Percentiles rank a stretch among this genome's conserved stretches.
phyloP scores from a whole-genome alignment of 2,329 filamentous ascomycete species.

The Colletotrichum sidae region DNA sequence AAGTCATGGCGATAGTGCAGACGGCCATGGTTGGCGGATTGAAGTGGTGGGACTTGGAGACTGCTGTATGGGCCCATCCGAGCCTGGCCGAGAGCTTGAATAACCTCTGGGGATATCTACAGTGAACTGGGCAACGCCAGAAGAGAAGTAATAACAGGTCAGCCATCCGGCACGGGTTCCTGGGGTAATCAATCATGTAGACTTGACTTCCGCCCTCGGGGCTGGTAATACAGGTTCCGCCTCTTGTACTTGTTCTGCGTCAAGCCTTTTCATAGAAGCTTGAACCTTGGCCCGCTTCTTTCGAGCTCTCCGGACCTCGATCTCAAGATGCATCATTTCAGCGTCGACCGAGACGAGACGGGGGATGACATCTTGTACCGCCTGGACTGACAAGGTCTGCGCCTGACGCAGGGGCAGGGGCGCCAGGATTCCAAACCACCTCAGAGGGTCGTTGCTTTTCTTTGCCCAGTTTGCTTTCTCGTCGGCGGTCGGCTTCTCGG shows the following conservation, averaged over 20 bases:
- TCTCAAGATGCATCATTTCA: conserved; percentile 74
- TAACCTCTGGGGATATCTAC: conserved; percentile 59
- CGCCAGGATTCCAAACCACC: conserved; percentile 67
- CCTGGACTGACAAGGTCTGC: conserved; percentile 67
- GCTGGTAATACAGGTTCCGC: conserved; percentile 1
- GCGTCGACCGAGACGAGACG: conserved; percentile 66
- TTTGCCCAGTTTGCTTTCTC: conserved; percentile 24
- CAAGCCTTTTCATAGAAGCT: conserved; percentile 47
- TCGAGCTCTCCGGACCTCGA: conserved; percentile 72
- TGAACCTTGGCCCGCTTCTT: conserved; percentile 65
- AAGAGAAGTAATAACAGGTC: neutral
- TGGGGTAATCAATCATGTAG: conserved; percentile 7
- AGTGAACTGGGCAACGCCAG: conserved; percentile 39
- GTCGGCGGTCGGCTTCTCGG: conserved; percentile 25
- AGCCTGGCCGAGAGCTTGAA: conserved; percentile 63
- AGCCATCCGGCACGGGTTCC: neutral
- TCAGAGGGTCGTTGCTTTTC: conserved; percentile 63
- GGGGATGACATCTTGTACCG: conserved; percentile 69
- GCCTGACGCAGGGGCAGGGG: conserved; percentile 66
- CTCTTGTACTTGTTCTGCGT: conserved; percentile 27
- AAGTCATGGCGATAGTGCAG: conserved; percentile 65
- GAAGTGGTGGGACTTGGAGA: conserved; percentile 57
- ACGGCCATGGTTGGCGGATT: conserved; percentile 62
- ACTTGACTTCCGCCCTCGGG: neutral
- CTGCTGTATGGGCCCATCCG: conserved; percentile 63